These are phyloP conservation scores for Calendula officinalis DNA, from an alignment of 129 eudicot species.

Conservation along the genomic window DNA sequence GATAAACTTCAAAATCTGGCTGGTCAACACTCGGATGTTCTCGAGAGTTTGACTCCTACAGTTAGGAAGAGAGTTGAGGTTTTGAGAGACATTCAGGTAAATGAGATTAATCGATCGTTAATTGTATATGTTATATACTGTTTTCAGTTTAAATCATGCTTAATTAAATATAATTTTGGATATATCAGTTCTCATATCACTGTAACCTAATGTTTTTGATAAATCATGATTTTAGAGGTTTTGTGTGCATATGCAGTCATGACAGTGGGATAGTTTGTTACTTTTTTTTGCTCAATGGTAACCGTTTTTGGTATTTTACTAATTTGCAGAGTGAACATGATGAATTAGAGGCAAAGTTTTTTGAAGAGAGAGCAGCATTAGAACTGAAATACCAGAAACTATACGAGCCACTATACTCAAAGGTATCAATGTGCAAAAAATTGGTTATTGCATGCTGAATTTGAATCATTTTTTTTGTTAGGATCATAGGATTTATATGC, in stretches of 20 bases:
- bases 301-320: constrained; percentile 3
- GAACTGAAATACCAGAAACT: constrained; percentile 84
- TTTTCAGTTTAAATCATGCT: background rate
- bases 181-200: background rate
- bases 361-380: constrained; percentile 83
- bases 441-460: background rate
- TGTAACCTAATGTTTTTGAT: background rate
- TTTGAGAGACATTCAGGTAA: constrained; percentile 65
- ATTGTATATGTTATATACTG: background rate
- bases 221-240: no score
- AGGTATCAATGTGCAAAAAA: constrained; percentile 43
- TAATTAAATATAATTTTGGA: background rate
- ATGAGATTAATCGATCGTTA: background rate
- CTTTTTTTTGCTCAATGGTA: background rate
- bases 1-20: constrained; percentile 70
- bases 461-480: constrained; percentile 1
- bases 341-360: constrained; percentile 77
- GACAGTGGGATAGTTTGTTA: background rate
- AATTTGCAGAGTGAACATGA: constrained; percentile 64
- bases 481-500: background rate
- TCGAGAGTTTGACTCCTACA: constrained; percentile 57
- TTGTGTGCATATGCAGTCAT: constrained; percentile 3
- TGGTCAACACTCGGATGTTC: constrained; percentile 59
- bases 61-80: constrained; percentile 79
- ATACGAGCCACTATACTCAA: constrained; percentile 67